These are phyloP conservation scores for Ustulina deusta DNA, from an alignment of 2,329 filamentous ascomycete genomes.

Conservation along the genomic window DNA sequence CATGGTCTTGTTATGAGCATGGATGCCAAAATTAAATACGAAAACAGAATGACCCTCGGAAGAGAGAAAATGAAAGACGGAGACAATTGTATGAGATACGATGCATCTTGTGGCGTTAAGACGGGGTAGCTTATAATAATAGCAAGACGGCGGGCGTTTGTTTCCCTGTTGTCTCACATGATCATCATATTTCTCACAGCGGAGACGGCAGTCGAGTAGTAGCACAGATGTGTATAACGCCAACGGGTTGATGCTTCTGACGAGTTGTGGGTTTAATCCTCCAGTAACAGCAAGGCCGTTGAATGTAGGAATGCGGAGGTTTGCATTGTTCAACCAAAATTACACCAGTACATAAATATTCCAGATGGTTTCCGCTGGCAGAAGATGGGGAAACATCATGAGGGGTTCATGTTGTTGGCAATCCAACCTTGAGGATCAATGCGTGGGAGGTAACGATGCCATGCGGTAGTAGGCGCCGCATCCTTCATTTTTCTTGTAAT, in stretches of 20 bases:
- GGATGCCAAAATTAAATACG: not conserved
- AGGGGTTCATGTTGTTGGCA: not conserved
- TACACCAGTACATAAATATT: not conserved
- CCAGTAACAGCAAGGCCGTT: not conserved
- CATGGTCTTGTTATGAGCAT: slow-evolving; percentile 7
- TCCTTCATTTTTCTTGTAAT: not conserved
- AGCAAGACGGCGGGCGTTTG: slow-evolving; percentile 17
- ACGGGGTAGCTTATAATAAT: slow-evolving; percentile 26
- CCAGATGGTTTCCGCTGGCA: not conserved
- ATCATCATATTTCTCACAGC: not conserved
- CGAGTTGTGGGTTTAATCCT: not conserved
- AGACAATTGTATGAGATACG: slow-evolving; percentile 46
- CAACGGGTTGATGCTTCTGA: not conserved
- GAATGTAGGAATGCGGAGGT: not conserved
- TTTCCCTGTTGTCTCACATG: slow-evolving; percentile 7
- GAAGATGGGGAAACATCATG: not conserved
- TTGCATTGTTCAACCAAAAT: not conserved
- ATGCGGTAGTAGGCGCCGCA: not conserved
- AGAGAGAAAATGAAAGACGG: slow-evolving; percentile 17
- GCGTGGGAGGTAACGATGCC: not conserved
- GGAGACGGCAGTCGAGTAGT: not conserved
- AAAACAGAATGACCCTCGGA: slow-evolving; percentile 6
- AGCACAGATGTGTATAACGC: not conserved
- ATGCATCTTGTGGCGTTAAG: slow-evolving; percentile 42
- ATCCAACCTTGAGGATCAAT: not conserved